These are phyloP conservation scores for Colletotrichum liriopes DNA, from an alignment of 2,329 filamentous ascomycete genomes.

Conservation along the genomic window DNA sequence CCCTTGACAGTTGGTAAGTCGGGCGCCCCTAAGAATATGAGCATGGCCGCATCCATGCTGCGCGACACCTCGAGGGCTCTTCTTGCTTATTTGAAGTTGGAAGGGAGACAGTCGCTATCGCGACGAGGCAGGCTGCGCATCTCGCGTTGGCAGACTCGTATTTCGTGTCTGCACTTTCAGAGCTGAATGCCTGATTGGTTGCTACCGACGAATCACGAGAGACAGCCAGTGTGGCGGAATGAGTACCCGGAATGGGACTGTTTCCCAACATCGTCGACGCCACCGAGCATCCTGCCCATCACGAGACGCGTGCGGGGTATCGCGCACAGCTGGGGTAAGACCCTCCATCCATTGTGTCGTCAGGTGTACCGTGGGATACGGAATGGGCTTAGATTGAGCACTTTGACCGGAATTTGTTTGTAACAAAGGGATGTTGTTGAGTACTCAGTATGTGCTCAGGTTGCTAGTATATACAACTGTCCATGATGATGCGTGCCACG, in stretches of 20 bases:
- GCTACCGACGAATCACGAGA: conserved; percentile 1
- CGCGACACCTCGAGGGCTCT: not conserved
- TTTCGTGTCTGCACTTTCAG: conserved; percentile 23
- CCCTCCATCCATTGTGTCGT: conserved; percentile 12
- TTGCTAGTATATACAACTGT: not conserved
- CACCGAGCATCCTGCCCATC: conserved; percentile 21
- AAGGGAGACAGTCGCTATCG: not conserved
- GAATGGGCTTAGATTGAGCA: not conserved
- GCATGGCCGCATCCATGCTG: conserved; percentile 9
- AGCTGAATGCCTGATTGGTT: conserved; percentile 19
- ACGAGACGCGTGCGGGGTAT: conserved; percentile 40
- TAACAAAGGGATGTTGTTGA: not conserved
- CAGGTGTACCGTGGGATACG: not conserved
- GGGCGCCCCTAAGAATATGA: conserved; percentile 14
- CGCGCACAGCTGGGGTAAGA: conserved; percentile 14
- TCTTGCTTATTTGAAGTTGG: not conserved
- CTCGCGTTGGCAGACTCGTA: conserved; percentile 15
- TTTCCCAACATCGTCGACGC: conserved; percentile 6
- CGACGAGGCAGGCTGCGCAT: conserved; percentile 11
- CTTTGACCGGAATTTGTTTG: not conserved
- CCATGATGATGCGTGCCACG: conserved; percentile 23
- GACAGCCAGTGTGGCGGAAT: not conserved
- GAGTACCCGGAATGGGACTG: conserved; percentile 11
- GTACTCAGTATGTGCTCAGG: not conserved
- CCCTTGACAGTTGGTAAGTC: conserved; percentile 3